Evolutionary conservation across 805 yeast species (phyloP), one percentile per base, ranked within the genome.

Genomic region (Saturnispora dispora): DNA sequence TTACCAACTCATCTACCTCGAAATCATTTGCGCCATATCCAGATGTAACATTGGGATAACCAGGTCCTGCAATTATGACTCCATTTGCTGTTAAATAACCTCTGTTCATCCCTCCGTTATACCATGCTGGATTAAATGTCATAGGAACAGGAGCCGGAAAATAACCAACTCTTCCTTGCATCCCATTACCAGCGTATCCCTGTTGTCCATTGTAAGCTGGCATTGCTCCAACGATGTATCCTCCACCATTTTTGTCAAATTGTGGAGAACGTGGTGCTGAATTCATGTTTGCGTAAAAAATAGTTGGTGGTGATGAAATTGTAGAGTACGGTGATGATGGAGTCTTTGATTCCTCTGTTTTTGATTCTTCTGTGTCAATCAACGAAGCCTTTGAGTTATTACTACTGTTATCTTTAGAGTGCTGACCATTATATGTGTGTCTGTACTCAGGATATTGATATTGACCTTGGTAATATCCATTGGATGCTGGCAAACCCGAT

Each of bases 1-100:
- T 66, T 0, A 51, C 53, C 13, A 65, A 27, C 23, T 32, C 40
- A 11, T 25, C 22, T 20, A 35, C 40, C 10, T 36, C 28, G 4
- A 15, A 30, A 15, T 32, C 44, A 13, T 55, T 53, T n/a, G 59
- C 62, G 7, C 41, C 41, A 4, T 37, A 37, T 10, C 41, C 41
- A 7, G 17, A 37, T 7, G 41, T 10, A 10, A 13, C 8, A 20
- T n/a, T 27, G 2, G 20, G n/a, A 42, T 27, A 27, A 5, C 33
- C 33, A 11, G 33, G 33, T 13, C 33, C 33, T 30, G 33, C 33
- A 30, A 30, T 13, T 5, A 30, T 30, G 6, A 30, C 33, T 11
- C 33, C 33, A 30, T 30, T 37, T 17, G 41, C 41, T 17, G 41
- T 18, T 7, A 37, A 9, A 18, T 37, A 37, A 9, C 41, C 41